Evolutionary conservation across 2,329 filamentous ascomycete species (phyloP).

Genomic region (Alternaria atra): DNA sequence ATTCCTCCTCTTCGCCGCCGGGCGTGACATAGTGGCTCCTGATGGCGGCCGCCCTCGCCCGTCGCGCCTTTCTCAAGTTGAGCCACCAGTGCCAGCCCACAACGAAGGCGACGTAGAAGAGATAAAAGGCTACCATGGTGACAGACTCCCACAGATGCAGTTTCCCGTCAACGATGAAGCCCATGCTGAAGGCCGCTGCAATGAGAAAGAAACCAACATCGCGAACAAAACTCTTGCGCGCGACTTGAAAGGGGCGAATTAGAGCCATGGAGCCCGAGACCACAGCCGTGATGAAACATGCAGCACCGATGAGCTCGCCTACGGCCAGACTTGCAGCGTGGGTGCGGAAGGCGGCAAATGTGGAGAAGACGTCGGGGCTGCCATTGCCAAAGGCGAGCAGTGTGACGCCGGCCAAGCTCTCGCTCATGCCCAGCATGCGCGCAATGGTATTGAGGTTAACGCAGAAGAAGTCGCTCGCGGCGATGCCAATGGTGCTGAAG

Average conservation of each 20-base stretch:
- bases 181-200: conserved; percentile 85
- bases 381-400: conserved; percentile 98
- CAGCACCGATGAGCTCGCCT: conserved; percentile 92
- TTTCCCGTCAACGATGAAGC: conserved; percentile 84
- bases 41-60: conserved; percentile 74
- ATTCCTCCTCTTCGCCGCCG: conserved; percentile 66
- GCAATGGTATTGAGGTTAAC: conserved; percentile 95
- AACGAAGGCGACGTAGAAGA: conserved; percentile 88
- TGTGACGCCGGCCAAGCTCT: conserved; percentile 95
- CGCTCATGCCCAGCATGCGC: conserved; percentile 86
- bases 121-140: conserved; percentile 89
- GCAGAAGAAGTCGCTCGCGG: conserved; percentile 98
- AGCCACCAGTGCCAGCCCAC: conserved; percentile 92
- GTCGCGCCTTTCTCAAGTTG: conserved; percentile 67
- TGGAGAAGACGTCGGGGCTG: conserved; percentile 97
- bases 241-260: conserved; percentile 93
- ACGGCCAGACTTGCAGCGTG: conserved; percentile 97
- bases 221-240: conserved; percentile 86
- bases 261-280: conserved; percentile 97
- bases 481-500: conserved; percentile 97
- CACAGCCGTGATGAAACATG: conserved; percentile 94
- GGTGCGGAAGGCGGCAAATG: conserved; percentile 96
- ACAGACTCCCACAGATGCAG: conserved; percentile 89
- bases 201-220: conserved; percentile 93
- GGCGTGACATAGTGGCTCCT: conserved; percentile 76